phyloP scores from a whole-genome alignment of 352 stramenopile genomes.

The Phytophthora litchii region DNA sequence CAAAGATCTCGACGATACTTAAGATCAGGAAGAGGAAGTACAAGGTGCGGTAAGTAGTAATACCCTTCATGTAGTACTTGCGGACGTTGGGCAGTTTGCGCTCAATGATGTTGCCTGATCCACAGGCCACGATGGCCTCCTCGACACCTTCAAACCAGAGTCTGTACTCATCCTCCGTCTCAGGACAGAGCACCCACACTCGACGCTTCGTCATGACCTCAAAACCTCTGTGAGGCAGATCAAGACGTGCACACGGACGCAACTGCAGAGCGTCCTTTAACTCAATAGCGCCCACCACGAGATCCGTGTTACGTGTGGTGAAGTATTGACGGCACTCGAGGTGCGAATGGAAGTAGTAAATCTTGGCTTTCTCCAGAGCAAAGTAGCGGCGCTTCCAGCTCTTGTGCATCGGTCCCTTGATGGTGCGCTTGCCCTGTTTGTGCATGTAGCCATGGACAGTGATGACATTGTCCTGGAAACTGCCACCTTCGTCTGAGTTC shows the following conservation, averaged over 20 bases:
- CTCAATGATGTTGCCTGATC: conserved; percentile 86
- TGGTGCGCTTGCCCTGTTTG: conserved; percentile 88
- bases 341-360: conserved; percentile 90
- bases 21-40: conserved; percentile 84
- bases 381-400: conserved; percentile 89
- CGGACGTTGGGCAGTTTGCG: conserved; percentile 87
- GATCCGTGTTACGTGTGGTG: conserved; percentile 79
- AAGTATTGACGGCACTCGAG: conserved; percentile 89
- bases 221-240: conserved; percentile 83
- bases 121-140: conserved; percentile 69
- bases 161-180: conserved; percentile 84
- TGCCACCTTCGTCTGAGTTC: conserved; percentile 37
- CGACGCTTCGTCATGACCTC: conserved; percentile 82
- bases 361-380: conserved; percentile 86
- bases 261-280: conserved; percentile 88
- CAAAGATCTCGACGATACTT: conserved; percentile 72
- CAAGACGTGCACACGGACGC: conserved; percentile 73
- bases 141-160: conserved; percentile 88
- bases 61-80: conserved; percentile 91
- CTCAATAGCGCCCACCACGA: conserved; percentile 83
- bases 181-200: conserved; percentile 86
- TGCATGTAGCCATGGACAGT: conserved; percentile 90
- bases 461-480: conserved; percentile 84
- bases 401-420: conserved; percentile 89
- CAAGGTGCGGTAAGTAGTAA: conserved; percentile 72